Percentiles rank a stretch among this genome's conserved stretches.
Evolutionary conservation across 768 basidiomycete species (phyloP).

Genomic region (Terana coerulea): DNA sequence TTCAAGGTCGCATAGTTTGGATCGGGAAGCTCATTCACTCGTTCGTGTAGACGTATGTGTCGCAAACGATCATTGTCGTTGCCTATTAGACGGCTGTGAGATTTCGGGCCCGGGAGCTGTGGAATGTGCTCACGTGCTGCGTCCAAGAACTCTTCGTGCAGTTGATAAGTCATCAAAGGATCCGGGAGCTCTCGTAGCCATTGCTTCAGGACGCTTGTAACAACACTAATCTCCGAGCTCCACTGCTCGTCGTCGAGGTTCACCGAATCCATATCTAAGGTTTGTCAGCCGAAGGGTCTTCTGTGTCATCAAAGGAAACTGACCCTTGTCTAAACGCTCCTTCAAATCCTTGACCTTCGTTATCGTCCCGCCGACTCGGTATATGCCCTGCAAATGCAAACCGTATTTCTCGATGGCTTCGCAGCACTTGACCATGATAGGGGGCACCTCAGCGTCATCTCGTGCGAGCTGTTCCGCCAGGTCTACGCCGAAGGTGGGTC

Average conservation of each 20-base stretch:
- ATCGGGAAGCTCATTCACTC: slow-evolving; percentile 97
- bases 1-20: slow-evolving; percentile 98
- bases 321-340: slow-evolving; percentile 82
- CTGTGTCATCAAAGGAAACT: slow-evolving; percentile 11
- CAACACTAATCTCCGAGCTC: slow-evolving; percentile 92
- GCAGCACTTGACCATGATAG: slow-evolving; percentile 84
- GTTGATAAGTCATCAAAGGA: slow-evolving; percentile 75
- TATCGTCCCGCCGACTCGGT: slow-evolving; percentile 88
- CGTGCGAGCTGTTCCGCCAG: slow-evolving; percentile 91
- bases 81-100: slow-evolving; percentile 30
- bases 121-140: slow-evolving; percentile 77
- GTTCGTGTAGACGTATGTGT: slow-evolving; percentile 94
- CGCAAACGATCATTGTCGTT: slow-evolving; percentile 93
- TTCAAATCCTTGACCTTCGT: slow-evolving; percentile 83
- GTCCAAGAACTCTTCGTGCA: slow-evolving; percentile 93
- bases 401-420: slow-evolving; percentile 91
- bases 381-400: slow-evolving; percentile 81
- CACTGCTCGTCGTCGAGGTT: slow-evolving; percentile 88
- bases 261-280: slow-evolving; percentile 78
- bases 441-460: slow-evolving; percentile 87
- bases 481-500: slow-evolving; percentile 91
- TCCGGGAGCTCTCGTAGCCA: slow-evolving; percentile 97
- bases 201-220: slow-evolving; percentile 90
- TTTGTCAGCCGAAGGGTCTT: slow-evolving; percentile 2
- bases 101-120: not conserved